A percentile compares a stretch with the other conserved stretches of the same genome.
These are phyloP conservation scores for Coemansia sp. DNA, from an alignment of 192 early-diverging fungal genomes.

Conservation along the genomic window DNA sequence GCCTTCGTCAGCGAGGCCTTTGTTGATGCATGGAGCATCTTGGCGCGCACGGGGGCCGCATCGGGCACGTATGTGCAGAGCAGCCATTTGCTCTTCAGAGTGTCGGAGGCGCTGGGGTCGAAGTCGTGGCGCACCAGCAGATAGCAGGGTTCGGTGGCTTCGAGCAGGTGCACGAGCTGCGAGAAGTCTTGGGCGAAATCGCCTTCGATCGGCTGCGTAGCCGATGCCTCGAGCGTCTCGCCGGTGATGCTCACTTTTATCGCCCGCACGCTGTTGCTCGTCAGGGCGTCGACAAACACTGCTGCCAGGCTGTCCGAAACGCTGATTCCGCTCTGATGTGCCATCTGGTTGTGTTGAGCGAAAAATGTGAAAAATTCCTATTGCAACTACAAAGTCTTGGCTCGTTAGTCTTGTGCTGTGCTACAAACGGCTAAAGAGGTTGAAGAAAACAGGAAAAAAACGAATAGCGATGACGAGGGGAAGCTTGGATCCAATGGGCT, in stretches of 20 bases:
- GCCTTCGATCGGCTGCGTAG: conserved; percentile 32
- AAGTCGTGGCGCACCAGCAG: conserved; percentile 63
- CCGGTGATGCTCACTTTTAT: conserved; percentile 51
- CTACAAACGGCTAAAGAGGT: no score
- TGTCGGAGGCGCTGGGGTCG: conserved; percentile 27
- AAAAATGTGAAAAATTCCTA: not conserved
- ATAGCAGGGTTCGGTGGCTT: conserved; percentile 60
- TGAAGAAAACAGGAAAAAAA: no score
- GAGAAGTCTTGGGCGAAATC: conserved; percentile 58
- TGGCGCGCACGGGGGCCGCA: conserved; percentile 74
- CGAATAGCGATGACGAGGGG: no score
- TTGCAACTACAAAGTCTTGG: no score
- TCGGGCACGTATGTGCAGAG: conserved; percentile 82
- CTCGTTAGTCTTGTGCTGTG: no score
- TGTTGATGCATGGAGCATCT: conserved; percentile 93
- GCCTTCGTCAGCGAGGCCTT: conserved; percentile 75
- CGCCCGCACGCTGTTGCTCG: conserved; percentile 31
- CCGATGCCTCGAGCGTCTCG: conserved; percentile 50
- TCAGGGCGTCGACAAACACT: conserved; percentile 19
- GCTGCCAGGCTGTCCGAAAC: conserved; percentile 24
- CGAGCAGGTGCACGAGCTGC: conserved; percentile 49
- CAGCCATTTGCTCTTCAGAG: conserved; percentile 56
- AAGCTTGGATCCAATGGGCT: no score
- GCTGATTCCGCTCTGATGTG: conserved; percentile 48
- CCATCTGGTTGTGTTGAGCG: conserved; percentile 10